These are phyloP conservation scores for Xylaria sp. DNA, from an alignment of 2,329 filamentous ascomycete species.

Conservation along the genomic window DNA sequence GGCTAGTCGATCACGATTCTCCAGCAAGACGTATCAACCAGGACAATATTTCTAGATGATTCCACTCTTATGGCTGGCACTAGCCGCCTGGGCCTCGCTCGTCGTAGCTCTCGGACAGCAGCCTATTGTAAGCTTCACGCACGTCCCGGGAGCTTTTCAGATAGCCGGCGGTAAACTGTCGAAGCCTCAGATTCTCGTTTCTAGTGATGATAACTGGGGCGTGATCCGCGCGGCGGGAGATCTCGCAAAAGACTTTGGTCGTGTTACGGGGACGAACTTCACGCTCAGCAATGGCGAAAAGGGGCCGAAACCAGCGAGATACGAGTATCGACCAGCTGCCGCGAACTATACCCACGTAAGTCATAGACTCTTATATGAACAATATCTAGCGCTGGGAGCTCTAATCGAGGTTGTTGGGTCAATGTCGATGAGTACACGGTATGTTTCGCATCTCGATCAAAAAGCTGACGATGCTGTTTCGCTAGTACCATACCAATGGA, in stretches of 20 bases:
- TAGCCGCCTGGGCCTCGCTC: conserved; percentile 34
- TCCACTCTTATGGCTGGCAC: conserved; percentile 24
- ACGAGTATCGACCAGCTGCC: conserved; percentile 57
- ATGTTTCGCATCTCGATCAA: not conserved
- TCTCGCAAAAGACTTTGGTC: conserved; percentile 74
- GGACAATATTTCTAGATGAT: conserved; percentile 18
- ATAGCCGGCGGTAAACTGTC: conserved; percentile 44
- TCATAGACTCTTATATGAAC: not conserved
- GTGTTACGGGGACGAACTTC: conserved; percentile 74
- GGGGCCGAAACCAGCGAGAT: conserved; percentile 53
- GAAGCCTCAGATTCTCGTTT: conserved; percentile 61
- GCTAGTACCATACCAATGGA: conserved; percentile 57
- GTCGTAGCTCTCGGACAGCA: conserved; percentile 46
- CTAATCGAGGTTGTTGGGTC: too few relatives aligned
- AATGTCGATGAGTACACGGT: not conserved
- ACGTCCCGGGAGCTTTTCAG: conserved; percentile 41
- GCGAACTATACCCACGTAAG: conserved; percentile 61
- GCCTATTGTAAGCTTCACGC: conserved; percentile 47
- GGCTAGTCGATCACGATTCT: not conserved
- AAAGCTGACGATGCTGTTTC: conserved; percentile 2
- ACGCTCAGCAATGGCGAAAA: conserved; percentile 63
- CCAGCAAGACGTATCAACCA: not conserved
- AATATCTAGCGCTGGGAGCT: not conserved
- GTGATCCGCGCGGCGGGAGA: conserved; percentile 75
- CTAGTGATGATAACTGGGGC: conserved; percentile 71